A percentile compares a stretch with the other conserved stretches of the same genome.
Evolutionary conservation across 139 green algal species (phyloP).

Genomic region (Micromonas pusilla): DNA sequence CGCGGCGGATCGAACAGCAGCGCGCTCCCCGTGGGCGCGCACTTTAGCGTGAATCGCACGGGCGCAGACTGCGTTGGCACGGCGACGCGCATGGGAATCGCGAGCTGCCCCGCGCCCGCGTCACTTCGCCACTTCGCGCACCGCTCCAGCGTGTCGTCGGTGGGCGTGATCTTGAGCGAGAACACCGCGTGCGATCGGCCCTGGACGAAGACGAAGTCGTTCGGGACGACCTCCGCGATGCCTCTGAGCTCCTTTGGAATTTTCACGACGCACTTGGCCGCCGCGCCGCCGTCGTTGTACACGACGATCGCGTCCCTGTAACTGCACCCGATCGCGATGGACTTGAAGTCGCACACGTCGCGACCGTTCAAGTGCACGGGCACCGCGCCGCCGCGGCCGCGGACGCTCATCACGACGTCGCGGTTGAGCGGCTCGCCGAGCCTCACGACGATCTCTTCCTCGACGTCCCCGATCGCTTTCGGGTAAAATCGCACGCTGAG

Average conservation of each 20-base stretch:
- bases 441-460: not conserved
- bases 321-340: not conserved
- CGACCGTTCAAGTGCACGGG: constrained; percentile 1
- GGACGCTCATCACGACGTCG: constrained; percentile 4
- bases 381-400: not conserved
- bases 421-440: not conserved
- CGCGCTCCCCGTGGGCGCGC: constrained; percentile 7
- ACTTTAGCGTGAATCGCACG: constrained; percentile 12
- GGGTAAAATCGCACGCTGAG: constrained; percentile 16
- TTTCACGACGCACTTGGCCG: constrained; percentile 25
- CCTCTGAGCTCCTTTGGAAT: constrained; percentile 11
- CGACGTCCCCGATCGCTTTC: not conserved
- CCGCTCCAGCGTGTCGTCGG: not conserved
- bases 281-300: constrained; percentile 8
- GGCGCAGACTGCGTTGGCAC: constrained; percentile 8
- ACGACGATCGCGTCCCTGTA: constrained; percentile 25
- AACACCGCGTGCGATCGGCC: not conserved
- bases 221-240: constrained; percentile 20
- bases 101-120: not conserved
- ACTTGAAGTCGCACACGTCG: constrained; percentile 22
- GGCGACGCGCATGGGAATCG: constrained; percentile 20
- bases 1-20: constrained; percentile 25
- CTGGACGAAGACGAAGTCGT: constrained; percentile 31
- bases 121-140: not conserved
- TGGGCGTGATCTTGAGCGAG: constrained; percentile 26